A percentile compares a stretch with the other conserved stretches of the same genome.
phyloP scores from a whole-genome alignment of 2,329 filamentous ascomycete species.

The Dactylellina leptospora region DNA sequence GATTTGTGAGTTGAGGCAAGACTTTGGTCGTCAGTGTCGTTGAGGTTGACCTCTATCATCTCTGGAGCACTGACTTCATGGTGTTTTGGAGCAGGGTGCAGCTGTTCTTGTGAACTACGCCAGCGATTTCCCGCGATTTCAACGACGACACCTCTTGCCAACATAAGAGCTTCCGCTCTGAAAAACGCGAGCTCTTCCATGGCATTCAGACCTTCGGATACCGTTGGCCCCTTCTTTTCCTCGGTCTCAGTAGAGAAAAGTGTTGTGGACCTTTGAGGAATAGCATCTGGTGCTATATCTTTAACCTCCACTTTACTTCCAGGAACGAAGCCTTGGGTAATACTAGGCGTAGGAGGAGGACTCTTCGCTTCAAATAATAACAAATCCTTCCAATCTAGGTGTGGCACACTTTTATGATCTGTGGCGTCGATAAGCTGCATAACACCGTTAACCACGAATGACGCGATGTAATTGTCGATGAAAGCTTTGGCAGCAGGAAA shows the following conservation, averaged over 20 bases:
- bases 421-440: slow-evolving; percentile 51
- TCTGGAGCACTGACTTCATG: slow-evolving; percentile 58
- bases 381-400: slow-evolving; percentile 46
- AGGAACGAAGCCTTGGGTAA: slow-evolving; percentile 30
- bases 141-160: slow-evolving; percentile 79
- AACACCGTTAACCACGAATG: slow-evolving; percentile 72
- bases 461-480: slow-evolving; percentile 77
- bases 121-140: slow-evolving; percentile 74
- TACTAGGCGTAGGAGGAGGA: slow-evolving; percentile 48
- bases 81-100: slow-evolving; percentile 46
- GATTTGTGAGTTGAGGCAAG: slow-evolving; percentile 46
- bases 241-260: slow-evolving; percentile 59
- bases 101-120: slow-evolving; percentile 63
- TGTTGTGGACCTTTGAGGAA: slow-evolving; percentile 33
- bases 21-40: slow-evolving; percentile 30
- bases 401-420: slow-evolving; percentile 45
- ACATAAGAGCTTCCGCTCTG: slow-evolving; percentile 80
- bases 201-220: slow-evolving; percentile 65
- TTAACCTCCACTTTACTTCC: slow-evolving; percentile 16
- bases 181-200: slow-evolving; percentile 82
- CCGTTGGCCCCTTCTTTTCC: slow-evolving; percentile 66
- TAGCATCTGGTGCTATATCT: slow-evolving; percentile 32
- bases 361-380: slow-evolving; percentile 31
- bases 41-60: slow-evolving; percentile 49
- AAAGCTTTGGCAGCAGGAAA: slow-evolving; percentile 64